Conservation (phyloP, 2,329 filamentous ascomycete genomes). For the Rhynchosporium agropyri region DNA sequence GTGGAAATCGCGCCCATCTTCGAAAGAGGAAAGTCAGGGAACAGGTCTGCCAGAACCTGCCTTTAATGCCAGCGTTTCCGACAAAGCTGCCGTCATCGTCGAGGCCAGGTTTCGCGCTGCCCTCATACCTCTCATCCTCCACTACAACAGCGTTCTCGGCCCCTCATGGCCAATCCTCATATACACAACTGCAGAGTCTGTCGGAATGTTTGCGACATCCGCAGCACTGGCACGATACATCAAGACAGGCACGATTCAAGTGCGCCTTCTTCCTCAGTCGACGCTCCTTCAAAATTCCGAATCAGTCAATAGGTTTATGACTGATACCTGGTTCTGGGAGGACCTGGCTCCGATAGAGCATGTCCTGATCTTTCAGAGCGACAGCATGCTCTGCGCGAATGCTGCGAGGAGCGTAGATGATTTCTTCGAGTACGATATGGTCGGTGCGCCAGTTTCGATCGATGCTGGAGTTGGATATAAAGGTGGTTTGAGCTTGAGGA, state of each 20-base stretch:
- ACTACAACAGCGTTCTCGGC: conserved; percentile 47
- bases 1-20: not conserved
- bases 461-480: conserved; percentile 40
- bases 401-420: conserved; percentile 42
- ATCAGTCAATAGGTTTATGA: conserved; percentile 40
- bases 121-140: conserved; percentile 46
- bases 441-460: conserved; percentile 42
- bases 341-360: conserved; percentile 41
- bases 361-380: conserved; percentile 44
- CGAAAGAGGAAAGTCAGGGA: conserved; percentile 4
- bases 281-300: conserved; percentile 43
- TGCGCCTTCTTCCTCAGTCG: conserved; percentile 45
- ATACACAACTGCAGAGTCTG: conserved; percentile 44
- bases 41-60: conserved; percentile 17
- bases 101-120: conserved; percentile 44
- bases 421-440: conserved; percentile 44
- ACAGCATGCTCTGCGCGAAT: conserved; percentile 44
- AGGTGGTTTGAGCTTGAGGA: conserved; percentile 46
- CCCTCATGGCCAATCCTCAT: conserved; percentile 50
- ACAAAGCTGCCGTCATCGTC: conserved; percentile 45
- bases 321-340: conserved; percentile 43
- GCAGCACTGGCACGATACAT: conserved; percentile 46
- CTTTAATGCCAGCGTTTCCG: conserved; percentile 34
- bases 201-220: conserved; percentile 40
- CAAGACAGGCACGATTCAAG: conserved; percentile 42